Conservation (phyloP, 2,329 filamentous ascomycete genomes). For the Emydomyces testavorans region DNA sequence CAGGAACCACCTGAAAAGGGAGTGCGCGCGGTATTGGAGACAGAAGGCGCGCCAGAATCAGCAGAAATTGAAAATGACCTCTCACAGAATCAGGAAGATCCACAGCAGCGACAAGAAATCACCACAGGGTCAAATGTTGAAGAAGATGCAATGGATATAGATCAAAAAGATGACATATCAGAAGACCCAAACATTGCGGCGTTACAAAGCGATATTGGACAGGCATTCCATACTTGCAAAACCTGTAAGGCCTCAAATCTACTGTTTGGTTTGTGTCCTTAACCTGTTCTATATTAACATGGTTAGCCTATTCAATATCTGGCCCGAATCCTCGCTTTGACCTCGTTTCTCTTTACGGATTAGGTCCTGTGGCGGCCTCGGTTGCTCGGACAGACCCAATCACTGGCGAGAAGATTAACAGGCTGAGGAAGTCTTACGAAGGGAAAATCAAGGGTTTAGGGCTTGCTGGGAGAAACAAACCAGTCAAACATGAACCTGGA, state of each 20-base stretch:
- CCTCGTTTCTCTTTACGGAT: conserved; percentile 47
- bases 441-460: conserved; percentile 40
- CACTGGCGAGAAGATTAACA: conserved; percentile 55
- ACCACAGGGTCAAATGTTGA: conserved; percentile 12
- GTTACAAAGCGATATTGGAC: conserved; percentile 37
- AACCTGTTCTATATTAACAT: conserved; percentile 34
- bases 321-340: conserved; percentile 48
- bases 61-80: conserved; percentile 17
- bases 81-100: not conserved
- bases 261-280: conserved; percentile 26
- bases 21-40: conserved; percentile 13
- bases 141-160: conserved; percentile 32
- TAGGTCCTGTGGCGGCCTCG: conserved; percentile 45
- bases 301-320: conserved; percentile 38
- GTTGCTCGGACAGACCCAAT: conserved; percentile 49
- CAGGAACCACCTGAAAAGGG: conserved; percentile 16
- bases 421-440: conserved; percentile 46
- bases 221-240: conserved; percentile 40
- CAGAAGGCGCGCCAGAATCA: conserved; percentile 17
- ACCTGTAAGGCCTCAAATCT: conserved; percentile 37
- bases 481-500: conserved; percentile 35
- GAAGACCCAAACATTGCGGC: conserved; percentile 30
- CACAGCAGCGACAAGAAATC: not conserved
- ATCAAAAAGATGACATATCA: conserved; percentile 22
- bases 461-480: conserved; percentile 39